A percentile compares a stretch with the other conserved stretches of the same genome.
phyloP scores from a whole-genome alignment of 768 basidiomycete species.

The Serendipita vermifera region DNA sequence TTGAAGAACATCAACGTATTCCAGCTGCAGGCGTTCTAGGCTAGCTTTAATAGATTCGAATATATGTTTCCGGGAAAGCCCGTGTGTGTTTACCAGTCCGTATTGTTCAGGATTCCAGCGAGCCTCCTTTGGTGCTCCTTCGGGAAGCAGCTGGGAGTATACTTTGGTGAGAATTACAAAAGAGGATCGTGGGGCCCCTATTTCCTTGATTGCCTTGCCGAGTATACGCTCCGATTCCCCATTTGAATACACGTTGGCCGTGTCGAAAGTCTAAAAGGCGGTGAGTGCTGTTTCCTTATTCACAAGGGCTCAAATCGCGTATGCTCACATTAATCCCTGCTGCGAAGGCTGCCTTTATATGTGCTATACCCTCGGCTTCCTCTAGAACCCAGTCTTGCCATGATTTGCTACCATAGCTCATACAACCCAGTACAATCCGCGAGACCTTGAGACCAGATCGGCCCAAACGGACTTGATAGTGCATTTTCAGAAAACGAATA shows the following conservation, averaged over 20 bases:
- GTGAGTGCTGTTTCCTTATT: slow-evolving; percentile 25
- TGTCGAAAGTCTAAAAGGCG: slow-evolving; percentile 17
- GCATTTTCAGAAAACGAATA: not conserved
- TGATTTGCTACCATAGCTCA: slow-evolving; percentile 22
- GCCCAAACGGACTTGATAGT: slow-evolving; percentile 16
- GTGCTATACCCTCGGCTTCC: slow-evolving; percentile 21
- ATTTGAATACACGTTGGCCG: slow-evolving; percentile 24
- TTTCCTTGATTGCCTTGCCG: slow-evolving; percentile 28
- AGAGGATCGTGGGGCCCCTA: slow-evolving; percentile 34
- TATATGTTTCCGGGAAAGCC: slow-evolving; percentile 49
- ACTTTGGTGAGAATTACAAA: slow-evolving; percentile 41
- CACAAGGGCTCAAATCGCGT: not conserved
- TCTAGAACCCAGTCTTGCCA: slow-evolving; percentile 13
- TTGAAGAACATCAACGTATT: slow-evolving; percentile 67
- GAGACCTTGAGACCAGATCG: slow-evolving; percentile 28
- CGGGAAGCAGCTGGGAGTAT: slow-evolving; percentile 17
- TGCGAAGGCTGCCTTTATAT: slow-evolving; percentile 17
- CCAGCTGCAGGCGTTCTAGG: slow-evolving; percentile 54
- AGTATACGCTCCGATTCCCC: slow-evolving; percentile 28
- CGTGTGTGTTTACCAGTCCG: slow-evolving; percentile 47
- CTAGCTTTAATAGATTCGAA: slow-evolving; percentile 42
- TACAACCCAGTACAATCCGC: slow-evolving; percentile 28
- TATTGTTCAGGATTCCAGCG: slow-evolving; percentile 21
- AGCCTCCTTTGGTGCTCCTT: slow-evolving; percentile 10
- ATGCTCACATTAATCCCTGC: slow-evolving; percentile 13